Evolutionary conservation across 2,329 filamentous ascomycete species (phyloP), one percentile per base, ranked within the genome.

Genomic region (Alternaria brassicicola): DNA sequence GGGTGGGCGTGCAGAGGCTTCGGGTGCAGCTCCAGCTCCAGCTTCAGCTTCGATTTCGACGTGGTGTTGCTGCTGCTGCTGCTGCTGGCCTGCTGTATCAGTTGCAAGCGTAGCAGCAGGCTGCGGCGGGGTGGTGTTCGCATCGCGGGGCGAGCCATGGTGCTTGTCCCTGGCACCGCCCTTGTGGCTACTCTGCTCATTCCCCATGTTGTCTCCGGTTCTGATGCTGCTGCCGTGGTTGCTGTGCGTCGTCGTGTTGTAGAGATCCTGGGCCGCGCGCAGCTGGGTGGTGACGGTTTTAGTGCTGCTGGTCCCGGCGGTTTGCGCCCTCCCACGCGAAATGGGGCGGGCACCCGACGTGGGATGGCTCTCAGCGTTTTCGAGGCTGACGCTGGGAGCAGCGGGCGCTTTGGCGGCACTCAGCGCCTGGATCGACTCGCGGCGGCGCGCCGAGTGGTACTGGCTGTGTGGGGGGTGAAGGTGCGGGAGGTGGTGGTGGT

Each of bases 381-480:
- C 75, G 52, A 78, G 69, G 58, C 67, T 75, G 42, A 76, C 76
- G 8, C 72, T 74, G 51, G 77, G 76, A 51, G 76, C 76, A 10
- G 76, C 71, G 42, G 70, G 75, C 26, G 75, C 72, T 64, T 78
- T 77, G 51, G 69, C 72, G 42, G 68, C 67, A 60, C 69, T 71
- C 46, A 79, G 68, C 19, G 75, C 74, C 65, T 78, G 78, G 60
- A 80, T 78, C 45, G 72, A 76, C 66, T 78, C 77, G 48, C 78
- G 70, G 30, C 78, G 67, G 45, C 74, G 74, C 38, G 76, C 73
- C 42, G 71, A 63, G 62, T 66, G 64, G 62, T 53, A 41, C 23
- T 64, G 53, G 54, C 64, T 49, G 59, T 65, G 59, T 39, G 61
- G 51, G 53, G 50, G 48, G 62, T 64, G 64, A 45, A 55, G 56